Conservation (phyloP, 495 filamentous ascomycete genomes). For the Podospora australis region DNA sequence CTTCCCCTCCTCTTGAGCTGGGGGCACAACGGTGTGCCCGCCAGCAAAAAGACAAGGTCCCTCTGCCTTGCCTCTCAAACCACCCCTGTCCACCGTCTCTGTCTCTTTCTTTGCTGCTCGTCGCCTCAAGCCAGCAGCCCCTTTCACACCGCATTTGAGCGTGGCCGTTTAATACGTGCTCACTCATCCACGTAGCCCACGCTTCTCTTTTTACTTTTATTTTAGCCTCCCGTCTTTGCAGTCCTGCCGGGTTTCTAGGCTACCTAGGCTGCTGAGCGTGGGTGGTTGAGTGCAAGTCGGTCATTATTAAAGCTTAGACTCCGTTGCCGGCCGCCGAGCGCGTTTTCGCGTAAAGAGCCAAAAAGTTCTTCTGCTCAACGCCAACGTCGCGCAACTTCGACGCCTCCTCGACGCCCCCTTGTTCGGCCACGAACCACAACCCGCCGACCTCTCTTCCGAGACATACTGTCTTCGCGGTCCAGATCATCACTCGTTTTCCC, state of each 20-base stretch:
- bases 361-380: conserved; percentile 15
- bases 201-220: background rate
- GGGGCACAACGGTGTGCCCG: conserved; percentile 36
- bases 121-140: background rate
- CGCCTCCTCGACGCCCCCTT: background rate
- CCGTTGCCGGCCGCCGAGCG: conserved; percentile 6
- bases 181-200: conserved; percentile 5
- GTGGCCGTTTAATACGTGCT: conserved; percentile 5
- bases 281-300: background rate
- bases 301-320: background rate
- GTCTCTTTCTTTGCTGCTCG: background rate
- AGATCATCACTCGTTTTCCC: conserved; percentile 2
- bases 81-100: no score
- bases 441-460: conserved; percentile 1
- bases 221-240: background rate
- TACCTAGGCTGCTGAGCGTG: background rate
- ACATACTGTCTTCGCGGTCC: background rate
- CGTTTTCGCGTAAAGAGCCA: conserved; percentile 15
- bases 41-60: conserved; percentile 28
- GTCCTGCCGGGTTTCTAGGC: background rate
- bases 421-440: conserved; percentile 6
- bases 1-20: conserved; percentile 34
- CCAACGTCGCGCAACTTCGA: conserved; percentile 12
- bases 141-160: background rate
- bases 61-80: conserved; percentile 2